Percentiles rank a stretch among this genome's conserved stretches.
These are phyloP conservation scores for Pichia exigua DNA, from an alignment of 805 yeast genomes.

Conservation along the genomic window DNA sequence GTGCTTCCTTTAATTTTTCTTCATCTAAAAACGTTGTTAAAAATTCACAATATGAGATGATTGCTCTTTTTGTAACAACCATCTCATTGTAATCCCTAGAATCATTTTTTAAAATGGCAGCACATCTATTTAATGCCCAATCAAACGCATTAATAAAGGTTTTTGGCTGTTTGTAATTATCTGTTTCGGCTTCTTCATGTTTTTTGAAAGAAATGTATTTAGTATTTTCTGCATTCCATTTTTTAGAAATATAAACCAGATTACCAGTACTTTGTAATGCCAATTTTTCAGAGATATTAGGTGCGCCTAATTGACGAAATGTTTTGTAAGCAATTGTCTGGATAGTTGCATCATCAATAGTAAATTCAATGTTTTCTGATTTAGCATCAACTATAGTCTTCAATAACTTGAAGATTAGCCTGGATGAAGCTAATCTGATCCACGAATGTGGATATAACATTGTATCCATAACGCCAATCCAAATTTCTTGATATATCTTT, in stretches of 20 bases:
- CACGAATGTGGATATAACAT: slow-evolving; percentile 85
- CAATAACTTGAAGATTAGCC: slow-evolving; percentile 50
- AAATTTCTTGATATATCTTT: slow-evolving; percentile 36
- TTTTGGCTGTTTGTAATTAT: slow-evolving; percentile 16
- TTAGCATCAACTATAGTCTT: slow-evolving; percentile 21
- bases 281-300: slow-evolving; percentile 54
- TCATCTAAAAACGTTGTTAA: slow-evolving; percentile 39
- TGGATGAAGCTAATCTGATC: slow-evolving; percentile 65
- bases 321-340: slow-evolving; percentile 61
- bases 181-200: slow-evolving; percentile 12
- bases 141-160: slow-evolving; percentile 36
- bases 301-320: slow-evolving; percentile 78
- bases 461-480: slow-evolving; percentile 46
- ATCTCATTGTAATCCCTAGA: slow-evolving; percentile 43
- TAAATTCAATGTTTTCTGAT: slow-evolving; percentile 22
- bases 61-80: slow-evolving; percentile 52
- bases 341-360: slow-evolving; percentile 34
- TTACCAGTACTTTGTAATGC: slow-evolving; percentile 61
- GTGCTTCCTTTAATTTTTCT: slow-evolving; percentile 33
- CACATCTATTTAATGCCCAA: slow-evolving; percentile 56
- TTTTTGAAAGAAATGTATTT: slow-evolving; percentile 23
- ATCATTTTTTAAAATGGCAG: slow-evolving; percentile 61
- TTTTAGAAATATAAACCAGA: slow-evolving; percentile 48
- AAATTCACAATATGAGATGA: slow-evolving; percentile 66
- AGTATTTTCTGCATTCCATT: slow-evolving; percentile 48